phyloP scores from a whole-genome alignment of 164 flowering plant species.

The Akebia trifoliata region DNA sequence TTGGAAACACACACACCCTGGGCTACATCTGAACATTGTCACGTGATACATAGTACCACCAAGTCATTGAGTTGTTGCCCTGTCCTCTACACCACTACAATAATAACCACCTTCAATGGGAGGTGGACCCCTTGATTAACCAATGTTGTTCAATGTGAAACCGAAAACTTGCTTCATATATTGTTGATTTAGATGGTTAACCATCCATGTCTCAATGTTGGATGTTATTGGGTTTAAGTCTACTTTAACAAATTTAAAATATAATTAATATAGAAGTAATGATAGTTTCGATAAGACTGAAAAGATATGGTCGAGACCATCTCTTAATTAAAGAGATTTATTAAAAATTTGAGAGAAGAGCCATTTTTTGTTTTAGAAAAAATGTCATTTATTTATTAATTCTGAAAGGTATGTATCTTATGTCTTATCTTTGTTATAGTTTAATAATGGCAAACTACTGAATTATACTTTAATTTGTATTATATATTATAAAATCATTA shows the following conservation, averaged over 20 bases:
- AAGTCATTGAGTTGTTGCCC: background rate
- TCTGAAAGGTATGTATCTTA: too few species aligned
- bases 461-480: too few species aligned
- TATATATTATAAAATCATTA: too few species aligned
- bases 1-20: background rate
- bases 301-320: too few species aligned
- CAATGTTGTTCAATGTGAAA: conserved; percentile 13
- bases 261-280: too few species aligned
- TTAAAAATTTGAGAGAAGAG: too few species aligned
- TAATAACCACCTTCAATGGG: conserved; percentile 3
- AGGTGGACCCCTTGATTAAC: conserved; percentile 7
- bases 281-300: too few species aligned
- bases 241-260: background rate
- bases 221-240: background rate
- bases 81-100: conserved; percentile 8
- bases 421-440: too few species aligned
- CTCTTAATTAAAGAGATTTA: too few species aligned
- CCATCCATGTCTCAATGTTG: conserved; percentile 12
- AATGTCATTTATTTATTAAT: too few species aligned
- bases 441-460: too few species aligned
- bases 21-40: conserved; percentile 4
- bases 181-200: conserved; percentile 32
- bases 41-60: conserved; percentile 10
- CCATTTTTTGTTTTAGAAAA: too few species aligned
- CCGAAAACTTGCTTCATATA: conserved; percentile 19